phyloP scores from a whole-genome alignment of 2,329 filamentous ascomycete species.

The Microdochium nivale region DNA sequence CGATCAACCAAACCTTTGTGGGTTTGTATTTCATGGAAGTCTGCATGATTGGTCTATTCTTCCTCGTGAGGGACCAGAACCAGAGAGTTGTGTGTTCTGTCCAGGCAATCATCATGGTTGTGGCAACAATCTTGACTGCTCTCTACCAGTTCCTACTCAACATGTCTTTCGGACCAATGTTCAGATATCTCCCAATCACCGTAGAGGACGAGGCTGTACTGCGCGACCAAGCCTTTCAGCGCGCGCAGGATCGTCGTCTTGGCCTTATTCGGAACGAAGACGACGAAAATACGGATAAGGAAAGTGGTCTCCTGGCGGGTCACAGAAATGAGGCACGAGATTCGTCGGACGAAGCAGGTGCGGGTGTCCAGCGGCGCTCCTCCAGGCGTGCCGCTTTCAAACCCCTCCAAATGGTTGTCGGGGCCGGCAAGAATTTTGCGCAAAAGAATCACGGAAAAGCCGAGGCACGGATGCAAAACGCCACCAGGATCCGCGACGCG shows the following conservation, averaged over 20 bases:
- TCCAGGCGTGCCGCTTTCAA: conserved; percentile 20
- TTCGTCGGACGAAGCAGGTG: conserved; percentile 13
- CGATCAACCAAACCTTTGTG: conserved; percentile 92
- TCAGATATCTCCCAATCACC: conserved; percentile 86
- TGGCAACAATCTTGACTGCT: conserved; percentile 60
- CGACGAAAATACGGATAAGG: conserved; percentile 30
- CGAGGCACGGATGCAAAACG: conserved; percentile 28
- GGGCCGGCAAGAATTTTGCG: conserved; percentile 39
- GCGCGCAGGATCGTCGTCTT: conserved; percentile 64
- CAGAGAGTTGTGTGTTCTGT: conserved; percentile 52
- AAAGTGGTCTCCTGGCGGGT: conserved; percentile 25
- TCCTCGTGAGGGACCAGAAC: conserved; percentile 56
- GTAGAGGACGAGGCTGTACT: conserved; percentile 90
- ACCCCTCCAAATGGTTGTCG: conserved; percentile 35
- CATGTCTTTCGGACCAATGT: conserved; percentile 72
- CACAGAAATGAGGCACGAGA: conserved; percentile 31
- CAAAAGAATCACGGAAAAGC: conserved; percentile 34
- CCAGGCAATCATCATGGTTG: conserved; percentile 80
- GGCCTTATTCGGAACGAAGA: conserved; percentile 48
- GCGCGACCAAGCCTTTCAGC: conserved; percentile 83
- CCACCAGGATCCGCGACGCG: conserved; percentile 37
- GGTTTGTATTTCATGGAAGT: conserved; percentile 94
- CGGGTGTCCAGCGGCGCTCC: conserved; percentile 2
- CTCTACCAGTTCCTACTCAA: conserved; percentile 78
- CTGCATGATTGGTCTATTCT: conserved; percentile 82